A percentile compares a stretch with the other conserved stretches of the same genome.
Conservation (phyloP, 1,284 basidiomycete genomes). For the Fomitopsis schrenkii region DNA sequence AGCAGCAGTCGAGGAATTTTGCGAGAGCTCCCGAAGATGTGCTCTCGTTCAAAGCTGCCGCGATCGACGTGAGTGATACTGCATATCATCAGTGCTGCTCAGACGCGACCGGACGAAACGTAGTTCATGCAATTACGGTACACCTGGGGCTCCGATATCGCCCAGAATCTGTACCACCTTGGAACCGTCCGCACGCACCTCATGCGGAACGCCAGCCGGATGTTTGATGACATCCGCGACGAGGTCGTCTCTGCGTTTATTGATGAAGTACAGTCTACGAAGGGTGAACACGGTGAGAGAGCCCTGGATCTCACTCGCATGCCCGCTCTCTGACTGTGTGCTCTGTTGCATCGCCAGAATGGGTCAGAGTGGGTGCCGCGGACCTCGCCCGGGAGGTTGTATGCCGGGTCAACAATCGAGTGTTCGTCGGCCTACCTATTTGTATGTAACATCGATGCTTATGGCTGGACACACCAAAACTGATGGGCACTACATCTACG, state of each 20-base stretch:
- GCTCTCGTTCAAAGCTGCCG: conserved; percentile 24
- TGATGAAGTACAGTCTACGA: neutral
- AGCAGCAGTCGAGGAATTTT: conserved; percentile 23
- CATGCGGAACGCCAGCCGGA: conserved; percentile 7
- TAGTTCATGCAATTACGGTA: conserved; percentile 20
- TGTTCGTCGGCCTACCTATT: conserved; percentile 39
- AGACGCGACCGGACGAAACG: neutral
- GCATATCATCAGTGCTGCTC: neutral
- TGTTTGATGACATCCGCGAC: conserved; percentile 14
- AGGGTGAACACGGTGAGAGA: conserved; percentile 15
- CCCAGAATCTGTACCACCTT: conserved; percentile 24
- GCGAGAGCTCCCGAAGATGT: conserved; percentile 26
- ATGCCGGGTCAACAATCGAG: conserved; percentile 36
- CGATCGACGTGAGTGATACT: conserved; percentile 22
- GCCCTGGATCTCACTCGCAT: conserved; percentile 5
- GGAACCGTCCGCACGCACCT: conserved; percentile 20
- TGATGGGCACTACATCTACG: neutral
- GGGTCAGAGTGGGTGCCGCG: conserved; percentile 23
- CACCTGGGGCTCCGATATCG: conserved; percentile 18
- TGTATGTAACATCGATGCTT: conserved; percentile 26
- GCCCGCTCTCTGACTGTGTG: neutral
- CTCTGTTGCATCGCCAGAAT: neutral
- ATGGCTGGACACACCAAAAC: neutral
- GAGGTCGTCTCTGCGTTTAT: conserved; percentile 13
- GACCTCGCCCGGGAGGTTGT: conserved; percentile 27